Percentiles rank a stretch among this genome's conserved stretches.
These are phyloP conservation scores for Wallacemonas collosoma DNA, from an alignment of 208 protist genomes.

Conservation along the genomic window DNA sequence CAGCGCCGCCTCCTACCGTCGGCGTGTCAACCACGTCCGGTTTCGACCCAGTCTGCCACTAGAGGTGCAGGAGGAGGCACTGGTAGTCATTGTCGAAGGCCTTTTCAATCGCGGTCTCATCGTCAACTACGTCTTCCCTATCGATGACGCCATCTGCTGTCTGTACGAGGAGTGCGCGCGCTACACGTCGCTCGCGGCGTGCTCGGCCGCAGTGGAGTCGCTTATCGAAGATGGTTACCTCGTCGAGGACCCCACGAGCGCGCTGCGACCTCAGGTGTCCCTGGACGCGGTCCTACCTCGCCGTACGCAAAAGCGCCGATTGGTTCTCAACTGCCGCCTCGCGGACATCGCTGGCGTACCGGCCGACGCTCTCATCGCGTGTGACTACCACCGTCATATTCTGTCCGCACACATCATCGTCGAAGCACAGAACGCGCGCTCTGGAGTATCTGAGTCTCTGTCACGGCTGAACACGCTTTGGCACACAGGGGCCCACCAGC, in stretches of 20 bases:
- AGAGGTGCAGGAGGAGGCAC: conserved; percentile 35
- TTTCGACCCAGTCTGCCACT: conserved; percentile 37
- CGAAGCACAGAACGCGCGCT: conserved; percentile 79
- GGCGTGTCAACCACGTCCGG: conserved; percentile 73
- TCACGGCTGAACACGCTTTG: conserved; percentile 60
- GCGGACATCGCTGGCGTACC: conserved; percentile 49
- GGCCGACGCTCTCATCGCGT: conserved; percentile 72
- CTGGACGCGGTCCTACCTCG: conserved; percentile 19
- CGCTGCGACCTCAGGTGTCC: conserved; percentile 37
- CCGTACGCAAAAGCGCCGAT: conserved; percentile 10
- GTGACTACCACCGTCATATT: conserved; percentile 79
- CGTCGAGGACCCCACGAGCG: conserved; percentile 27
- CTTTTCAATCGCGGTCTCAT: conserved; percentile 88
- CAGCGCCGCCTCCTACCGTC: conserved; percentile 54
- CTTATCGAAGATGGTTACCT: conserved; percentile 44
- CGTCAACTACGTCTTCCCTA: conserved; percentile 64
- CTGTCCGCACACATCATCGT: conserved; percentile 71
- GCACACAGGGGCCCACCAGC: conserved; percentile 36
- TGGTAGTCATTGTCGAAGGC: conserved; percentile 72
- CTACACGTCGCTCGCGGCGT: conserved; percentile 53
- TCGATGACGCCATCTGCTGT: conserved; percentile 75
- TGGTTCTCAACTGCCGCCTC: conserved; percentile 36
- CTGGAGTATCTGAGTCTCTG: conserved; percentile 61
- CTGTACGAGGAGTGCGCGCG: conserved; percentile 78
- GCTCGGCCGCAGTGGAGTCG: conserved; percentile 41